A percentile compares a stretch with the other conserved stretches of the same genome.
phyloP scores from a whole-genome alignment of 78 protist genomes.

The Dictyostelium purpureum region DNA sequence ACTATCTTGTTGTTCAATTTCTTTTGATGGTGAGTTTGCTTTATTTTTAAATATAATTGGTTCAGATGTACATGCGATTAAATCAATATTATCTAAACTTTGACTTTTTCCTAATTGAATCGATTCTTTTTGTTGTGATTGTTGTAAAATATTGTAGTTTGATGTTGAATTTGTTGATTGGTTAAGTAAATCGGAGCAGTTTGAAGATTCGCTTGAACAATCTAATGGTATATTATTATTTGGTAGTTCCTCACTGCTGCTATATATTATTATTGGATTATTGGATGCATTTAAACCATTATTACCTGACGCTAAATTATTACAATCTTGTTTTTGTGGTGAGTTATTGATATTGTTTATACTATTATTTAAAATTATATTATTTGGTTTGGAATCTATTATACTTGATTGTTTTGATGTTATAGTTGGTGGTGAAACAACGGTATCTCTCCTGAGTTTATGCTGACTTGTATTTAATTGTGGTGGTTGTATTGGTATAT shows the following conservation, averaged over 20 bases:
- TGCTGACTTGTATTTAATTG: background rate
- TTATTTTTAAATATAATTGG: background rate
- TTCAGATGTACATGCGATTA: background rate
- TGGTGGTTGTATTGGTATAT: background rate
- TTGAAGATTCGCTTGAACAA: slow-evolving; percentile 13
- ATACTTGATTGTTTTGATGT: background rate
- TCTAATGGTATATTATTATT: background rate
- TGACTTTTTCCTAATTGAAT: background rate
- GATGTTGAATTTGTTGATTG: background rate
- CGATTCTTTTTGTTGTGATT: background rate
- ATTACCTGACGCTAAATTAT: too few species aligned
- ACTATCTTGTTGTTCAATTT: too few species aligned
- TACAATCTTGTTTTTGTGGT: background rate
- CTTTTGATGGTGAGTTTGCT: background rate
- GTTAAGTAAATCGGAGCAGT: background rate
- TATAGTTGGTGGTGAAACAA: slow-evolving; percentile 19
- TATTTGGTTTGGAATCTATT: background rate
- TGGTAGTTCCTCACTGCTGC: too few species aligned
- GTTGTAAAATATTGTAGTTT: background rate
- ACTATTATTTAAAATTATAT: background rate
- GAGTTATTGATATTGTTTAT: too few species aligned
- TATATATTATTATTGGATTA: too few species aligned
- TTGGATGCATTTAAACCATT: too few species aligned
- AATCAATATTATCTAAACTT: background rate
- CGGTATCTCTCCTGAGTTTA: slow-evolving; percentile 38